phyloP scores from a whole-genome alignment of 164 flowering plant genomes.

The Santalum album region DNA sequence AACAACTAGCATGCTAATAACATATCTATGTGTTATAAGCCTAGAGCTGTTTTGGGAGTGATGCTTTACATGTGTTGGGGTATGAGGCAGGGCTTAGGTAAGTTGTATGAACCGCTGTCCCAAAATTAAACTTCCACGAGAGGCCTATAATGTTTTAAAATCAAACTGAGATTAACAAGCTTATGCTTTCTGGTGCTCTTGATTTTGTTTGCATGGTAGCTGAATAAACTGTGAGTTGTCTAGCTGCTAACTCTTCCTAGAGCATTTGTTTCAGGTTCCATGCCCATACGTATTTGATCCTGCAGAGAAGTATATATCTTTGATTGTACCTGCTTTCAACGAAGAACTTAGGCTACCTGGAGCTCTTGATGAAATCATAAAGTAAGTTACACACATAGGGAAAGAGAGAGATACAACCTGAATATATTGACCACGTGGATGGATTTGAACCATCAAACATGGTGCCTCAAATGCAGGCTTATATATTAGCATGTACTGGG shows the following conservation, averaged over 20 bases:
- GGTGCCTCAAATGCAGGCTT: neutral
- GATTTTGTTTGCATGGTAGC: neutral
- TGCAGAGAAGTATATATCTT: constrained; percentile 78
- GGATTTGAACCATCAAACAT: neutral
- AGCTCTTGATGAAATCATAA: constrained; percentile 78
- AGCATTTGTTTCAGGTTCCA: constrained; percentile 45
- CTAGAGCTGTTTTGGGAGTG: too few species aligned
- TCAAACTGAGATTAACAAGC: too few species aligned
- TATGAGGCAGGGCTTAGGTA: too few species aligned
- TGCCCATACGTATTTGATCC: constrained; percentile 73
- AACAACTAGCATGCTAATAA: too few species aligned
- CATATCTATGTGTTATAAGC: too few species aligned
- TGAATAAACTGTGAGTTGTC: neutral
- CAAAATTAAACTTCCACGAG: too few species aligned
- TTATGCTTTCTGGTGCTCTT: too few species aligned
- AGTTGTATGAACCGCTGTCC: too few species aligned
- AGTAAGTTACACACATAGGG: constrained; percentile 32
- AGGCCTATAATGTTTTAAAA: too few species aligned
- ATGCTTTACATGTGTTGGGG: too few species aligned
- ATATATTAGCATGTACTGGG: neutral
- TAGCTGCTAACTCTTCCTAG: constrained; percentile 4
- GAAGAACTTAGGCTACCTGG: constrained; percentile 87
- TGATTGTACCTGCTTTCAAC: constrained; percentile 87
- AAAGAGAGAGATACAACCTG: neutral
- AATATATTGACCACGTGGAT: neutral